phyloP scores from a whole-genome alignment of 371 early-diverging fungal genomes.

The Mucor irregularis region DNA sequence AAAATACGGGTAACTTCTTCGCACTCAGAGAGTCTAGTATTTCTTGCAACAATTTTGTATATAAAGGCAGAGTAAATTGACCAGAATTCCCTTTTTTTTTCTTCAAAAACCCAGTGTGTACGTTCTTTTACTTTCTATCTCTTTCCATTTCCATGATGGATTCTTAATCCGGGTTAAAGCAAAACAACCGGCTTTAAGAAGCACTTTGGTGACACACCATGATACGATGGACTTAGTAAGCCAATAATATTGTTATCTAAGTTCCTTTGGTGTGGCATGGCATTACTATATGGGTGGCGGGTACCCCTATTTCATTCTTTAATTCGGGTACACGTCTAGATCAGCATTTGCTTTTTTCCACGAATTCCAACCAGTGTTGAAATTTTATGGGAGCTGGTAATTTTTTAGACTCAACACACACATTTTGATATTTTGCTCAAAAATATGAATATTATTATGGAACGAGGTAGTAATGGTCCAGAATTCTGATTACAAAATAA shows the following conservation, averaged over 20 bases:
- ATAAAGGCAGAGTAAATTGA: neutral
- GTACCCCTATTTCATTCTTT: too few species aligned
- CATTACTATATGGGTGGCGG: too few species aligned
- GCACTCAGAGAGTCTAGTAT: neutral
- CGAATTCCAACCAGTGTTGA: too few species aligned
- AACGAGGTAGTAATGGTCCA: neutral
- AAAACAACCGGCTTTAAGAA: neutral
- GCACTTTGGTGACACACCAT: neutral
- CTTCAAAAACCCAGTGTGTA: constrained; percentile 1
- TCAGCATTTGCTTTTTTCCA: neutral
- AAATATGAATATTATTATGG: neutral
- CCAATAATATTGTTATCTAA: neutral
- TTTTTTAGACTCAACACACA: neutral
- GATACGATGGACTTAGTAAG: neutral
- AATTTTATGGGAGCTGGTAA: too few species aligned
- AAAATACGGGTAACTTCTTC: constrained; percentile 6
- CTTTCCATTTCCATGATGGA: neutral
- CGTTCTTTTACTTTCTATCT: neutral
- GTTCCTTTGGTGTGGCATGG: neutral
- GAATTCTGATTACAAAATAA: neutral
- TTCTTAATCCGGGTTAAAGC: too few species aligned
- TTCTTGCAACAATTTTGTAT: neutral
- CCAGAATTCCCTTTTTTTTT: neutral
- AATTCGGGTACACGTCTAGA: constrained; percentile 8
- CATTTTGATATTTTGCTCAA: neutral